Percentiles rank a stretch among this genome's conserved stretches.
Conservation (phyloP, 257 asterid genomes). For the Scutellaria galericulata region DNA sequence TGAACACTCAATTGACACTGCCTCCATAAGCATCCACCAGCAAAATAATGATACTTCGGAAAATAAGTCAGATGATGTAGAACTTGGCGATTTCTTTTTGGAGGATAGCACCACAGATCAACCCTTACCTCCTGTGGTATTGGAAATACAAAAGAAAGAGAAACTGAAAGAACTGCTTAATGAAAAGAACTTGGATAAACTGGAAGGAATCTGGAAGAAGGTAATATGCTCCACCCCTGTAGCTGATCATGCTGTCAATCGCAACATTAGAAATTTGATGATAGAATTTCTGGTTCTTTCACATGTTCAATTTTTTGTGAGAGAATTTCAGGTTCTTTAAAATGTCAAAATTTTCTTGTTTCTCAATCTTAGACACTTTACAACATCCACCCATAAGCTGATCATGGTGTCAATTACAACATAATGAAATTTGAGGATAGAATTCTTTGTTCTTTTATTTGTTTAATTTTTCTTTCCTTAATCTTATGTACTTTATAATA, state of each 20-base stretch:
- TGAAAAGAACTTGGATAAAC: slow-evolving; percentile 69
- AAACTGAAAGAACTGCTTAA: slow-evolving; percentile 71
- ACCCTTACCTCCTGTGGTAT: slow-evolving; percentile 49
- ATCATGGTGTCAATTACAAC: slow-evolving; percentile 23
- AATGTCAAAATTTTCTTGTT: too few species aligned
- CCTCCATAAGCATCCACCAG: slow-evolving; percentile 38
- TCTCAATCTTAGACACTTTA: too few species aligned
- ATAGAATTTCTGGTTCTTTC: slow-evolving; percentile 30
- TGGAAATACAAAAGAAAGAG: slow-evolving; percentile 77
- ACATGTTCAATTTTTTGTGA: slow-evolving; percentile 7
- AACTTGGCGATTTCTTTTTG: slow-evolving; percentile 75
- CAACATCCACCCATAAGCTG: slow-evolving; percentile 23
- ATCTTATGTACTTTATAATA: slow-evolving; percentile 20
- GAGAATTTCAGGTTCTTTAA: too few species aligned
- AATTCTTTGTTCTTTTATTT: slow-evolving; percentile 34
- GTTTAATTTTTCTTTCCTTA: slow-evolving; percentile 9
- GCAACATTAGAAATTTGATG: slow-evolving; percentile 27
- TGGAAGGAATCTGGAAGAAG: slow-evolving; percentile 98
- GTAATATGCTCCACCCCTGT: slow-evolving; percentile 47
- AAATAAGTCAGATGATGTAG: slow-evolving; percentile 69
- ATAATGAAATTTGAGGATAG: slow-evolving; percentile 23
- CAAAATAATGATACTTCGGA: slow-evolving; percentile 48
- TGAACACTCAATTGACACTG: slow-evolving; percentile 37
- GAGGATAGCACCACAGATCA: slow-evolving; percentile 61
- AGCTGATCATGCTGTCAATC: slow-evolving; percentile 23